A percentile compares a stretch with the other conserved stretches of the same genome.
Conservation (phyloP, 345 rosid species). For the Boechera stricta region DNA sequence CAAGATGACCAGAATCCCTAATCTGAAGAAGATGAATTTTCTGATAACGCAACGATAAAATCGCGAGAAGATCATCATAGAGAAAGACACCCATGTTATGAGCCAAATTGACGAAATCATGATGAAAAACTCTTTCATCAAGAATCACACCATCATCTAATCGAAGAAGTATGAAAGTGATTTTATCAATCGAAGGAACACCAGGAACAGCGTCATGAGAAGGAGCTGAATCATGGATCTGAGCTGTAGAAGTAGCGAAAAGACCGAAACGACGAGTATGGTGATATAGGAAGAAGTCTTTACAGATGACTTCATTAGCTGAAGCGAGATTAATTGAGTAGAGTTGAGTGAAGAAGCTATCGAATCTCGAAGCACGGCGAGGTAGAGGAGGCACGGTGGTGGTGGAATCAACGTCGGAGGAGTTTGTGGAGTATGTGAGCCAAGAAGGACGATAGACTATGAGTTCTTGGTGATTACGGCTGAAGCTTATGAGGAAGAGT, state of each 20-base stretch:
- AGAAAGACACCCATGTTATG: slow-evolving; percentile 87
- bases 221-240: slow-evolving; percentile 78
- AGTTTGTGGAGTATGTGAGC: slow-evolving; percentile 72
- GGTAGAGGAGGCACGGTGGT: slow-evolving; percentile 53
- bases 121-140: slow-evolving; percentile 82
- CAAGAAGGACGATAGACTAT: slow-evolving; percentile 89
- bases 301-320: slow-evolving; percentile 78
- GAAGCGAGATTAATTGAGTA: slow-evolving; percentile 81
- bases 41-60: slow-evolving; percentile 87
- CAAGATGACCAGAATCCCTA: slow-evolving; percentile 88
- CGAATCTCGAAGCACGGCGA: slow-evolving; percentile 68
- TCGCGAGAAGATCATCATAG: slow-evolving; percentile 88
- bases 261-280: slow-evolving; percentile 72
- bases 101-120: slow-evolving; percentile 80
- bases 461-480: slow-evolving; percentile 82
- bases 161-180: slow-evolving; percentile 81
- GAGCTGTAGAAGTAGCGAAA: slow-evolving; percentile 91
- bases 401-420: slow-evolving; percentile 8
- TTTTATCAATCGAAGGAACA: slow-evolving; percentile 82
- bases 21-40: slow-evolving; percentile 87
- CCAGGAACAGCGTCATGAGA: slow-evolving; percentile 75
- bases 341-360: slow-evolving; percentile 83
- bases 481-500: slow-evolving; percentile 85
- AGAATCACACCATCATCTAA: slow-evolving; percentile 83
- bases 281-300: slow-evolving; percentile 89